Evolutionary conservation across 1,284 basidiomycete genomes (phyloP).

Genomic region (Melampsora americana): DNA sequence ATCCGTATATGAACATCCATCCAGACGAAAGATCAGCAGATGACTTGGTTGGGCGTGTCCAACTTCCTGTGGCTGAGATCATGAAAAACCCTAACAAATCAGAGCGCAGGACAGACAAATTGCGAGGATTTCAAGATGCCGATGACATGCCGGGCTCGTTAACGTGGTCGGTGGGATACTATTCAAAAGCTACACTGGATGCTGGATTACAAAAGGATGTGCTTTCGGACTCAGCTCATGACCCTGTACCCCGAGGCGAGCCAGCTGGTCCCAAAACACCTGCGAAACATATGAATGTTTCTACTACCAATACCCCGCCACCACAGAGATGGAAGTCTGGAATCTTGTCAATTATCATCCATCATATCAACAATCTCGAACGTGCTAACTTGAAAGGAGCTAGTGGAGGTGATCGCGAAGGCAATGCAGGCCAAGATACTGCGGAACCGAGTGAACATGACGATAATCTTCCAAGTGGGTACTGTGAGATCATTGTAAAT

Average conservation of each 20-base stretch:
- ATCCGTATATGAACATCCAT: neutral
- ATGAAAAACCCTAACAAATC: constrained; percentile 62
- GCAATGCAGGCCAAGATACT: constrained; percentile 62
- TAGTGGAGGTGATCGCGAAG: constrained; percentile 58
- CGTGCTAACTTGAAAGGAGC: constrained; percentile 61
- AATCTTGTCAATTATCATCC: constrained; percentile 59
- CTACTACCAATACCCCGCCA: constrained; percentile 60
- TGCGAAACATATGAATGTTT: constrained; percentile 58
- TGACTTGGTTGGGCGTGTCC: constrained; percentile 69
- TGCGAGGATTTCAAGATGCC: constrained; percentile 65
- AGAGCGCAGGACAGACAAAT: constrained; percentile 60
- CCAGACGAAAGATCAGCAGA: constrained; percentile 51
- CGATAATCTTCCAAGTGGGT: constrained; percentile 58
- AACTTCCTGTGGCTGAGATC: constrained; percentile 63
- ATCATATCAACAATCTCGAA: constrained; percentile 63
- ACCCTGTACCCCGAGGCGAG: constrained; percentile 52
- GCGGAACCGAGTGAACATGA: constrained; percentile 61
- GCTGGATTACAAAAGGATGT: constrained; percentile 56
- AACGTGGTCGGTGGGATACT: constrained; percentile 64
- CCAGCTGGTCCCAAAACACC: constrained; percentile 53
- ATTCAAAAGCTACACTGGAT: constrained; percentile 61
- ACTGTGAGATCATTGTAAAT: constrained; percentile 62
- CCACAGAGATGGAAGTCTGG: constrained; percentile 64
- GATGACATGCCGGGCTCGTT: constrained; percentile 62
- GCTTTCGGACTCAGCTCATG: constrained; percentile 51